Evolutionary conservation across 1,284 basidiomycete species (phyloP).

Genomic region (Chalciporus piperatoides): DNA sequence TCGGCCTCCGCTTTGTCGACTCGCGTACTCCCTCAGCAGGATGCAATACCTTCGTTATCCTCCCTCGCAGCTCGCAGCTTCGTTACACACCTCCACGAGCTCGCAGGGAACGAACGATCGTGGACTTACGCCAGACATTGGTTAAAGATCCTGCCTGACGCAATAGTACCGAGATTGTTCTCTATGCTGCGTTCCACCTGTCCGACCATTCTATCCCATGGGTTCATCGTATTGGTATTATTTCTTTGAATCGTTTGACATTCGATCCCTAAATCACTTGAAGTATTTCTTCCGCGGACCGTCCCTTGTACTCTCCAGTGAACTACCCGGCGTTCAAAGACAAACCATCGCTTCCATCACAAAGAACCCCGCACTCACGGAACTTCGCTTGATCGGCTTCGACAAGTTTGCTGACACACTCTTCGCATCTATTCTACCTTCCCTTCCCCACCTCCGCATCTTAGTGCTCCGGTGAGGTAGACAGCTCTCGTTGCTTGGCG

Average conservation of each 20-base stretch:
- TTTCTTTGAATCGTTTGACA: background rate
- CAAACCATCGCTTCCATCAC: conserved; percentile 48
- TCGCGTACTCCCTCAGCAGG: conserved; percentile 34
- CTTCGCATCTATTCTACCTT: conserved; percentile 48
- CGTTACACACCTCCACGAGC: conserved; percentile 40
- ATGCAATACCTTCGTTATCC: conserved; percentile 41
- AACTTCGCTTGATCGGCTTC: conserved; percentile 50
- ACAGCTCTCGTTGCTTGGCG: conserved; percentile 1
- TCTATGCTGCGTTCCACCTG: conserved; percentile 44
- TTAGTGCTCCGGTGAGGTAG: conserved; percentile 51
- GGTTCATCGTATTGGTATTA: conserved; percentile 53
- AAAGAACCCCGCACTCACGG: conserved; percentile 39
- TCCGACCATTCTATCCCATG: conserved; percentile 50
- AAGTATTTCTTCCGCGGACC: conserved; percentile 61
- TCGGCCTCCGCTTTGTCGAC: conserved; percentile 52
- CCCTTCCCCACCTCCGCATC: conserved; percentile 43
- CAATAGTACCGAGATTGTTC: conserved; percentile 48
- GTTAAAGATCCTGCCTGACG: conserved; percentile 52
- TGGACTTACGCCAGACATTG: conserved; percentile 41
- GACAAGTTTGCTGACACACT: conserved; percentile 48
- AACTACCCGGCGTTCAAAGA: conserved; percentile 50
- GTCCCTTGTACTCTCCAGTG: conserved; percentile 45
- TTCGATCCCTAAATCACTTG: background rate
- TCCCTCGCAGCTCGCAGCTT: conserved; percentile 51
- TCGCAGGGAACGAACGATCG: conserved; percentile 37